Conservation (phyloP, 2,329 filamentous ascomycete genomes). For the Colletotrichum sojae region DNA sequence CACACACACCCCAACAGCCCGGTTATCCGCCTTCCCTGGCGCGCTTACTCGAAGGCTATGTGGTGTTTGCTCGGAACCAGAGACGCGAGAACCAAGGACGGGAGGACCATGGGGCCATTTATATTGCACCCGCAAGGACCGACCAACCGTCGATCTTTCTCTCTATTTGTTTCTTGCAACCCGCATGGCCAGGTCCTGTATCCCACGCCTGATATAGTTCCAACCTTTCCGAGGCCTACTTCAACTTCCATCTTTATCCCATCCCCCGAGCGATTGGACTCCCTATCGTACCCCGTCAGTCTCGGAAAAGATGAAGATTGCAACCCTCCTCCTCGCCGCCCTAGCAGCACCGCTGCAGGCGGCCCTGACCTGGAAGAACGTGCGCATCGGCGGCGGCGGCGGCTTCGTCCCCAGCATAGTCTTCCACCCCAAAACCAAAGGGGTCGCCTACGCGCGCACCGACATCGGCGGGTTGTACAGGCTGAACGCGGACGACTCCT, state of each 20-base stretch:
- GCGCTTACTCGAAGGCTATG: background rate
- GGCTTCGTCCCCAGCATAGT: slow-evolving; percentile 70
- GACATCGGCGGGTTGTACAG: slow-evolving; percentile 72
- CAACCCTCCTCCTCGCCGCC: slow-evolving; percentile 33
- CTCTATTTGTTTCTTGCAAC: background rate
- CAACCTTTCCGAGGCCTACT: background rate
- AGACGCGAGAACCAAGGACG: background rate
- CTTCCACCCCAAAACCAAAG: slow-evolving; percentile 66
- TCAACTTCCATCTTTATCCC: background rate
- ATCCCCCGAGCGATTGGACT: too few relatives aligned
- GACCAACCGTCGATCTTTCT: slow-evolving; percentile 1
- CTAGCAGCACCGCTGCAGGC: slow-evolving; percentile 47
- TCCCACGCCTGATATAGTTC: slow-evolving; percentile 9
- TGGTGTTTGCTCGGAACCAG: background rate
- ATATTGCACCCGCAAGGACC: slow-evolving; percentile 10
- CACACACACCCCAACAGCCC: background rate
- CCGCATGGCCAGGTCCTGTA: slow-evolving; percentile 11
- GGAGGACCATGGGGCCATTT: background rate
- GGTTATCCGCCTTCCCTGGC: background rate
- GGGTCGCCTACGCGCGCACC: slow-evolving; percentile 69
- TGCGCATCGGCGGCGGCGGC: slow-evolving; percentile 69
- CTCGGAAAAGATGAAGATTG: slow-evolving; percentile 36
- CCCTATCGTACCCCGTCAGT: too few relatives aligned
- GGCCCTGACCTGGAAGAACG: slow-evolving; percentile 64
- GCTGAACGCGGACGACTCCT: slow-evolving; percentile 68